phyloP scores from a whole-genome alignment of 2,329 filamentous ascomycete genomes.

The Xylaria sp. region DNA sequence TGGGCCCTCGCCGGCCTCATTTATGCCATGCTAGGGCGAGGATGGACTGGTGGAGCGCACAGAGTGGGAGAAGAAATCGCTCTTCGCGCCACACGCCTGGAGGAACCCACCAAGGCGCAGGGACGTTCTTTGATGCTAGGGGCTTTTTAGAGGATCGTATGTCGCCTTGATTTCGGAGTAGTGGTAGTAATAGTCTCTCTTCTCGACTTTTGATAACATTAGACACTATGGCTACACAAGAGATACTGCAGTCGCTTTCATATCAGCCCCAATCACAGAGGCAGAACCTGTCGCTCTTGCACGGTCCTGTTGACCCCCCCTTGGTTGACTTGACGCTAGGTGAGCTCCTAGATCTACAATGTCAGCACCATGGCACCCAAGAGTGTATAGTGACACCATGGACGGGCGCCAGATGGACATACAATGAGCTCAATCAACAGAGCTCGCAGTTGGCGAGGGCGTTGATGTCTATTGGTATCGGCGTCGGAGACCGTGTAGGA shows the following conservation, averaged over 20 bases:
- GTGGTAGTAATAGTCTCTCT: not conserved
- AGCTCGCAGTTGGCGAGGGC: conserved; percentile 72
- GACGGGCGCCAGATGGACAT: conserved; percentile 80
- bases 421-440: conserved; percentile 71
- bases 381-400: conserved; percentile 80
- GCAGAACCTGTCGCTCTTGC: conserved; percentile 68
- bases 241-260: conserved; percentile 33
- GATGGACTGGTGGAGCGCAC: conserved; percentile 20
- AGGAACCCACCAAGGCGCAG: not conserved
- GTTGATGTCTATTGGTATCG: conserved; percentile 73
- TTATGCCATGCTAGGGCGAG: conserved; percentile 19
- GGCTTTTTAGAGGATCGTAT: conserved; percentile 22
- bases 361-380: conserved; percentile 69
- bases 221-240: conserved; percentile 46
- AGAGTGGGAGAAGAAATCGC: not conserved
- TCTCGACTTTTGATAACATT: not conserved
- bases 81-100: conserved; percentile 24
- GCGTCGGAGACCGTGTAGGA: conserved; percentile 75
- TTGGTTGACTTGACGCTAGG: conserved; percentile 78
- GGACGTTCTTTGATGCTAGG: not conserved
- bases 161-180: not conserved
- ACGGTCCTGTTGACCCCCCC: conserved; percentile 75
- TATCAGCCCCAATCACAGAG: conserved; percentile 40
- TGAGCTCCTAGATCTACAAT: conserved; percentile 78
- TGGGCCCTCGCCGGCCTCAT: conserved; percentile 7